Base-by-base conservation (phyloP, 2,329 filamentous ascomycete genomes). In the Tympanopsis confertula region DNA sequence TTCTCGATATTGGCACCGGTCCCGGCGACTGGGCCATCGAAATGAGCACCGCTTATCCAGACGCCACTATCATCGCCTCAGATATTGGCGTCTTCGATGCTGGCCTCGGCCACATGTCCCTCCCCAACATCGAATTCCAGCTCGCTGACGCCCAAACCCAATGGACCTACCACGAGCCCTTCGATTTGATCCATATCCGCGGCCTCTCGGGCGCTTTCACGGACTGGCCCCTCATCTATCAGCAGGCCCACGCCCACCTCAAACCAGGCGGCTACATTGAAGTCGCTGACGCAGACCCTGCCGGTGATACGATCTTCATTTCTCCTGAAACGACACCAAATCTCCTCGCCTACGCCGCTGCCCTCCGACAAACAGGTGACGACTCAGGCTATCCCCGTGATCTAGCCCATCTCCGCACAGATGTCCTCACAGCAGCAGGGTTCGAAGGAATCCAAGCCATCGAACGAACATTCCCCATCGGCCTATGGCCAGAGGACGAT, bases 21-120 rank as follows among this genome's bases (percentile, higher is more conserved):
- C 62, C 65, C 1, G 66, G 65, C 5, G 58, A 68, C 41, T 69
- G 66, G 66, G 63, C 65, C 17, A 56, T 66, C 12, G 61, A 58
- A 38, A 64, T 68, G 53, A 61, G 62, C 10, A 53, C 56, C 36
- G 50, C 54, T 28, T 61, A 61, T 40, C 64, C 66, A 5, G 48
- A 56, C 14, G 54, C 62, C 19, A 59, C 66, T 39, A 60, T 70
- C n/a, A 61, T 68, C 19, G 66, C 65, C 19, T 57, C 56, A 2
- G 59, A 62, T 35, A 56, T 62, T 19, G 51, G 55, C 19, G 43
- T 58, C 38, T 61, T 68, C 42, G 64, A 68, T 42, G 56, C 61
- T 40, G 52, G 53, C 3, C 49, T 58, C 1, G 48, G 45, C 19
- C 45, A 50, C 18, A 47, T 55, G 14, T 52, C 51, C 19, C 51